These are phyloP conservation scores for Canna indica DNA, from an alignment of 176 grass and related monocot genomes.

Conservation along the genomic window DNA sequence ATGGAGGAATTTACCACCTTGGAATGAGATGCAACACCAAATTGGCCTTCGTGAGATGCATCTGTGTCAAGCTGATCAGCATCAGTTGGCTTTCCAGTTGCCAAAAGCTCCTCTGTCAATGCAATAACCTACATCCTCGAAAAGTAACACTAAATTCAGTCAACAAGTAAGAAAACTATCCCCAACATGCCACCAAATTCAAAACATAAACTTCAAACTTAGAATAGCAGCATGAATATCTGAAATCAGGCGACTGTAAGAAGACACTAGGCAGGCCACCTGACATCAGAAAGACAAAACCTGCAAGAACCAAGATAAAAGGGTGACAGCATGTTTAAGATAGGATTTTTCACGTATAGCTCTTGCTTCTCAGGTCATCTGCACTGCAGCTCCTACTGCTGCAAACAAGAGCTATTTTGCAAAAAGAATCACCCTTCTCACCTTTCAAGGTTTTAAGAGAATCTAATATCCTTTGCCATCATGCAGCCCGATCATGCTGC, in stretches of 20 bases:
- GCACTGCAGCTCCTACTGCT: conserved; percentile 38
- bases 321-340: conserved; percentile 56
- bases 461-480: conserved; percentile 39
- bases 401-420: conserved; percentile 18
- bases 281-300: conserved; percentile 40
- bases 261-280: conserved; percentile 29
- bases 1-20: conserved; percentile 10
- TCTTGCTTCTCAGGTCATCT: conserved; percentile 25
- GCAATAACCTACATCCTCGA: conserved; percentile 51
- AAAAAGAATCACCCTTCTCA: conserved; percentile 29
- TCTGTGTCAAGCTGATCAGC: conserved; percentile 23
- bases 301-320: conserved; percentile 88
- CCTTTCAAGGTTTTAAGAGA: conserved; percentile 59
- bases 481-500: conserved; percentile 49
- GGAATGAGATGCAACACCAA: not conserved
- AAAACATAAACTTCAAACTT: conserved; percentile 48
- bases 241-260: conserved; percentile 40
- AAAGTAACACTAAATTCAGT: conserved; percentile 23
- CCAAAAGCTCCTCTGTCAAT: conserved; percentile 75
- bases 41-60: conserved; percentile 27
- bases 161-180: conserved; percentile 3
- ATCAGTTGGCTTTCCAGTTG: conserved; percentile 56
- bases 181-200: conserved; percentile 5
- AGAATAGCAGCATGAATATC: conserved; percentile 67
- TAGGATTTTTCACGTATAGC: conserved; percentile 29